phyloP scores from a whole-genome alignment of 495 filamentous ascomycete genomes.

The Clohesyomyces aquaticus region DNA sequence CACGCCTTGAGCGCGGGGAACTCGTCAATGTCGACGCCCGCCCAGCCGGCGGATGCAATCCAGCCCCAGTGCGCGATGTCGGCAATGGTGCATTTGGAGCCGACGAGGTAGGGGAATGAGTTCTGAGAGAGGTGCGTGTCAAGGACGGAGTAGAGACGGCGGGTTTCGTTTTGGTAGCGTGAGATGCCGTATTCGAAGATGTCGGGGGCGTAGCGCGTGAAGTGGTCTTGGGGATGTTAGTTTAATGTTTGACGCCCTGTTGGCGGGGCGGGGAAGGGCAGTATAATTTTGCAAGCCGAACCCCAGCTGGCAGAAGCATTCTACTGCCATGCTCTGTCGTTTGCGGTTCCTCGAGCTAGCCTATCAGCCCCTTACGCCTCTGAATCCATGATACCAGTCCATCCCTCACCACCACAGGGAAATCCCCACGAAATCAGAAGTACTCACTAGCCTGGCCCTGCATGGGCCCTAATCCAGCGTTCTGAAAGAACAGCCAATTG shows the following conservation, averaged over 20 bases:
- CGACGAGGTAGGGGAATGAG: conserved; percentile 65
- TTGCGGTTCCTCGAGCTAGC: too few relatives aligned
- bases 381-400: too few relatives aligned
- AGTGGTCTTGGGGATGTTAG: conserved; percentile 73
- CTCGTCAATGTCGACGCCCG: conserved; percentile 74
- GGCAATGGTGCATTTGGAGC: conserved; percentile 78
- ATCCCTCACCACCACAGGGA: too few relatives aligned
- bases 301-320: too few relatives aligned
- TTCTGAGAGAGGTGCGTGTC: conserved; percentile 69
- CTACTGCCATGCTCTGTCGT: too few relatives aligned
- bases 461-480: conserved; percentile 88
- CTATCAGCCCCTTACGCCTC: too few relatives aligned
- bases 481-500: conserved; percentile 70
- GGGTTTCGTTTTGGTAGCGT: conserved; percentile 80
- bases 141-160: conserved; percentile 78
- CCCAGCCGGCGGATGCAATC: conserved; percentile 59
- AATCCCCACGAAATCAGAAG: too few relatives aligned
- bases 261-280: neutral
- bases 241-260: neutral
- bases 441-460: conserved; percentile 69
- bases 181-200: conserved; percentile 83
- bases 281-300: too few relatives aligned
- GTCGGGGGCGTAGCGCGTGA: conserved; percentile 82
- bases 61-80: conserved; percentile 84
- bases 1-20: conserved; percentile 75